Percentiles rank a stretch among this genome's conserved stretches.
Conservation (phyloP, 1,139 yeast genomes). For the Protomyces gravidus region DNA sequence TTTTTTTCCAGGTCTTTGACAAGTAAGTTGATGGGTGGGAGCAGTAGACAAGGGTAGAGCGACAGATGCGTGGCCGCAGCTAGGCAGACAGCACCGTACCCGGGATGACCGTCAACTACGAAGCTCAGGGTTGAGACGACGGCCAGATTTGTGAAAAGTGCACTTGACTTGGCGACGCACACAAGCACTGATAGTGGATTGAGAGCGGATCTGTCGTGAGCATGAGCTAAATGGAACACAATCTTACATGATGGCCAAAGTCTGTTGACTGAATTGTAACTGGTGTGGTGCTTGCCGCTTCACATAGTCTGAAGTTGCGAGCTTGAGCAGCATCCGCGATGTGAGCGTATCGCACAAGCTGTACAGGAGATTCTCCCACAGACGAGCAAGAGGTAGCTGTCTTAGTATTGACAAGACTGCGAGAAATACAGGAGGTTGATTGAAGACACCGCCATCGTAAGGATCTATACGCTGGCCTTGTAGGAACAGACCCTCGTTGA, state of each 20-base stretch:
- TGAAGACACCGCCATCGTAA: slow-evolving; percentile 81
- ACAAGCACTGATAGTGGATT: slow-evolving; percentile 75
- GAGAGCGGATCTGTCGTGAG: slow-evolving; percentile 59
- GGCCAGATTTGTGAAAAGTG: slow-evolving; percentile 56
- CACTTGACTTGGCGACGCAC: slow-evolving; percentile 65
- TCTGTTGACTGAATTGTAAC: background rate
- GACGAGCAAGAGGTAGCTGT: slow-evolving; percentile 34
- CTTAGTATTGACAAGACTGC: slow-evolving; percentile 36
- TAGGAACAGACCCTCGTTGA: slow-evolving; percentile 76
- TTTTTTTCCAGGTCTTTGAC: background rate
- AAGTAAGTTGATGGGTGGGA: slow-evolving; percentile 52
- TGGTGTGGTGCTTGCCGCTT: slow-evolving; percentile 27
- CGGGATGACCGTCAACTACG: slow-evolving; percentile 44
- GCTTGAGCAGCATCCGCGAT: slow-evolving; percentile 46
- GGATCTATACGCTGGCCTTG: slow-evolving; percentile 58
- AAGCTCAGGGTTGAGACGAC: slow-evolving; percentile 53
- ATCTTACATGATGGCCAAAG: slow-evolving; percentile 33
- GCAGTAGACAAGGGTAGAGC: slow-evolving; percentile 55
- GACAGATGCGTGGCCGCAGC: slow-evolving; percentile 65
- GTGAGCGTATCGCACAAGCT: slow-evolving; percentile 45
- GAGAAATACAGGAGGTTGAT: slow-evolving; percentile 46
- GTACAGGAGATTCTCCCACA: slow-evolving; percentile 41
- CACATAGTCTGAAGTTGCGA: slow-evolving; percentile 44
- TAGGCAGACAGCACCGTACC: slow-evolving; percentile 52
- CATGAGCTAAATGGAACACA: slow-evolving; percentile 37